Evolutionary conservation across 306 rosid species (phyloP), one percentile per base, ranked within the genome.

Genomic region (Abrus precatorius): DNA sequence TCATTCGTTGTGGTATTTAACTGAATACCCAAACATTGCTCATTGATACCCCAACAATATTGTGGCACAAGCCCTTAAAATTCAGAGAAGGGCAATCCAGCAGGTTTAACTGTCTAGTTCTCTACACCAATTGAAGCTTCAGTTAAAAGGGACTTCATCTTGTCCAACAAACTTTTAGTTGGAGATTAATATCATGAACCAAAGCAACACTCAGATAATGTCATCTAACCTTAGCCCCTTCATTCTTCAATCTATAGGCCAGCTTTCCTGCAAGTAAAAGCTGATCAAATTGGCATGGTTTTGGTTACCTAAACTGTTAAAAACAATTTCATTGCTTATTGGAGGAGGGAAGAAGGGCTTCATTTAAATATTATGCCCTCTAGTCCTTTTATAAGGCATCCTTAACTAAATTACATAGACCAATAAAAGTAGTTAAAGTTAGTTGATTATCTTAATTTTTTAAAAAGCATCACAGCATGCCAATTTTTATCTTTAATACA

Each of bases 241-340:
- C 99, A 32, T 87, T 93, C 89, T 93, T 95, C 86, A 95, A 83
- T 84, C 94, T 91, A 79, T 90, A 82, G 66, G 99, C 99, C 90
- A 93, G 90, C 85, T 95, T 95, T 85, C 98, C 99, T 95, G 92
- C 89, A 87, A 68, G 69, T 50, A 45, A 79, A 75, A 84, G 69
- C 65, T 75, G 57, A 86, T 86, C 80, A 80, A 62, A 82, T 80
- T 5, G 53, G 67, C 45, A 65, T 63, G 52, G 45, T 85, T 73
- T 62, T 83, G 82, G 82, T 68, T 49, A 69, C 72, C 14, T 32
- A 66, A 48, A 75, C 53, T 38, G 61, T 54, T 44, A 44, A 60
- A 30, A 59, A 54, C 50, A 34, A 54, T 59, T 48, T 3, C 49
- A 74, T 44, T 54, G 55, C 33, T 59, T 29, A 28, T 34, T 61